Percentiles rank a stretch among this genome's conserved stretches.
phyloP scores from a whole-genome alignment of 2,329 filamentous ascomycete genomes.

The Botryotinia calthae region DNA sequence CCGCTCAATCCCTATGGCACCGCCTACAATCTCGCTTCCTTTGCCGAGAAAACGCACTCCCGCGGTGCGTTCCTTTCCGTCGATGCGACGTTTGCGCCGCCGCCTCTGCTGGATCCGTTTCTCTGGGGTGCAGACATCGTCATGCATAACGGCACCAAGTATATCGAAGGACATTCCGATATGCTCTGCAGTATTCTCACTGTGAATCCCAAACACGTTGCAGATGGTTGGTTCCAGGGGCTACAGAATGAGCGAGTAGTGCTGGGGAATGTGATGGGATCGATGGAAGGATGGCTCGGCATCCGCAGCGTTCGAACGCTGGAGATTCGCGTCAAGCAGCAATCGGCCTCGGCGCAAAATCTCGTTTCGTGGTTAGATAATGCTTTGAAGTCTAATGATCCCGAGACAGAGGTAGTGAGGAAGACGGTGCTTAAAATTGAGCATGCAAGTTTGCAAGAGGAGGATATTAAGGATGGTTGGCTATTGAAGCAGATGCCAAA shows the following conservation, averaged over 20 bases:
- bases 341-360: constrained; percentile 66
- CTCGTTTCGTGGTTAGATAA: constrained; percentile 69
- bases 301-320: constrained; percentile 82
- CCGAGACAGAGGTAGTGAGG: constrained; percentile 42
- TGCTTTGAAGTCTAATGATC: constrained; percentile 32
- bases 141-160: constrained; percentile 94
- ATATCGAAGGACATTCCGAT: constrained; percentile 93
- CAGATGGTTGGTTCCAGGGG: constrained; percentile 55
- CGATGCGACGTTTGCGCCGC: constrained; percentile 90
- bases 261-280: constrained; percentile 83
- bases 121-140: constrained; percentile 76
- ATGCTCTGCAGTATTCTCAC: constrained; percentile 84
- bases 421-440: constrained; percentile 59
- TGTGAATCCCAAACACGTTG: constrained; percentile 51
- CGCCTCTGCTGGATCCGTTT: constrained; percentile 85
- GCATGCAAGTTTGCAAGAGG: constrained; percentile 78
- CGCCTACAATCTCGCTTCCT: constrained; percentile 69
- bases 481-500: constrained; percentile 83
- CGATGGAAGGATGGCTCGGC: constrained; percentile 87
- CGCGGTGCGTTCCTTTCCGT: constrained; percentile 76
- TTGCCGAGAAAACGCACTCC: constrained; percentile 68
- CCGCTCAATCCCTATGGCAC: constrained; percentile 88
- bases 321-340: constrained; percentile 75
- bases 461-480: constrained; percentile 63
- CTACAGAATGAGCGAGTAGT: constrained; percentile 65